Evolutionary conservation across 805 yeast genomes (phyloP), one percentile per base, ranked within the genome.

Genomic region (Pichia insulana): DNA sequence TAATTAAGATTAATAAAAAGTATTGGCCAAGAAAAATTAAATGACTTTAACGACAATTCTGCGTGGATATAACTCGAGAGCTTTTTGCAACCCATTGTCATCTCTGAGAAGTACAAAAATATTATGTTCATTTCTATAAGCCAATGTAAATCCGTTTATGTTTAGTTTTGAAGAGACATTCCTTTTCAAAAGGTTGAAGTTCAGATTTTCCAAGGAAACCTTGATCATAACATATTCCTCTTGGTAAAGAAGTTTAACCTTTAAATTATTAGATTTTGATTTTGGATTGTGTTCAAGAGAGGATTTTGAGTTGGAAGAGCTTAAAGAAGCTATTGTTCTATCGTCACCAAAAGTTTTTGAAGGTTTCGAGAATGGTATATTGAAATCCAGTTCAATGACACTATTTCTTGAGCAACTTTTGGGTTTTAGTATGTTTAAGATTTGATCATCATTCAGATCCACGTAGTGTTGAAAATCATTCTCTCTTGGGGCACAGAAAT

Each of bases 381-480:
- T 5, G 19, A 30, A 37, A 30, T 30, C 15, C 12, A 19, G 18
- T 26, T 33, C 32, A 30, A 19, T 17, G 12, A 19, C 35, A 22
- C 30, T 31, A 16, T 28, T 11, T n/a, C 31, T 28, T 12, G 25
- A 26, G 11, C 17, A 20, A 12, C 9, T 17, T n/a, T 22, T 34
- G 22, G 43, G 54, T 36, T 41, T 40, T 15, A 43, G 25, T 17
- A 41, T 42, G n/a, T 36, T 32, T 18, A 41, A 18, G 1, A 52
- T 48, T 6, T 44, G 44, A 18, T 46, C 49, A 34, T 49, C 30
- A 37, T 55, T 57, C 41, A 59, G 50, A n/a, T 50, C 51, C n/a
- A 53, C 57, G 39, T 58, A 43, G 37, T 59, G 56, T 58, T 63
- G 46, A 58, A 54, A 40, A 58, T 55, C 45, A 19, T 43, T 34